Percentiles rank a stretch among this genome's conserved stretches.
These are phyloP conservation scores for Voacanga thouarsii DNA, from an alignment of 257 asterid species.

Conservation along the genomic window DNA sequence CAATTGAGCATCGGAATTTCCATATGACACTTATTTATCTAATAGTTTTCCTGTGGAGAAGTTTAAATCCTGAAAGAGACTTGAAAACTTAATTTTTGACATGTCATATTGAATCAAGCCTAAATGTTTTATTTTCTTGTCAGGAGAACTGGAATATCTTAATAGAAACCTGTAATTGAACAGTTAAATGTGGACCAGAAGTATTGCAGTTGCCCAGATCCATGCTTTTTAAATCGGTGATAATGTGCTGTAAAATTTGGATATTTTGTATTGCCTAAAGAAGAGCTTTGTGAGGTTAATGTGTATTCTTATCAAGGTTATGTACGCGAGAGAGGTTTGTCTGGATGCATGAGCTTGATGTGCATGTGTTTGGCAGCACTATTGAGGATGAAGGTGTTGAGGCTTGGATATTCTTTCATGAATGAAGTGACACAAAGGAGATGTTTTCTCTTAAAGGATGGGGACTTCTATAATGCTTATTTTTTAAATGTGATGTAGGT, in stretches of 20 bases:
- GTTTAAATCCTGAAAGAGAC: neutral
- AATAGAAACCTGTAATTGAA: neutral
- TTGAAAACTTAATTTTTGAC: neutral
- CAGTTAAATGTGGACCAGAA: neutral
- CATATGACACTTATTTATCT: neutral
- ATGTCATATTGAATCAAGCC: neutral
- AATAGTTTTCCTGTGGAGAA: neutral
- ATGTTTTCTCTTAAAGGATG: neutral
- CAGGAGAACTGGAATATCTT: neutral
- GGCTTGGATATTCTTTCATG: neutral
- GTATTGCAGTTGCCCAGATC: neutral
- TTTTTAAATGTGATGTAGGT: neutral
- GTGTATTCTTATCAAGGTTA: neutral
- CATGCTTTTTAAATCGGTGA: neutral
- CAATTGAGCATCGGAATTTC: slow-evolving; percentile 6
- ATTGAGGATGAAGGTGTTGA: neutral
- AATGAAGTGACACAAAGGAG: neutral
- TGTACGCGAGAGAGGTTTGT: neutral
- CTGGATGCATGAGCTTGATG: neutral
- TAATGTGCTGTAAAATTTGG: neutral
- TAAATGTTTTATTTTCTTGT: neutral
- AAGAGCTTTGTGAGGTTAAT: neutral
- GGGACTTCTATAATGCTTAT: neutral
- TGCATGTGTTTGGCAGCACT: neutral
- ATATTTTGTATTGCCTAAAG: neutral